Evolutionary conservation across 2,329 filamentous ascomycete genomes (phyloP), one percentile per base, ranked within the genome.

Genomic region (Penicillium sclerotiorum): DNA sequence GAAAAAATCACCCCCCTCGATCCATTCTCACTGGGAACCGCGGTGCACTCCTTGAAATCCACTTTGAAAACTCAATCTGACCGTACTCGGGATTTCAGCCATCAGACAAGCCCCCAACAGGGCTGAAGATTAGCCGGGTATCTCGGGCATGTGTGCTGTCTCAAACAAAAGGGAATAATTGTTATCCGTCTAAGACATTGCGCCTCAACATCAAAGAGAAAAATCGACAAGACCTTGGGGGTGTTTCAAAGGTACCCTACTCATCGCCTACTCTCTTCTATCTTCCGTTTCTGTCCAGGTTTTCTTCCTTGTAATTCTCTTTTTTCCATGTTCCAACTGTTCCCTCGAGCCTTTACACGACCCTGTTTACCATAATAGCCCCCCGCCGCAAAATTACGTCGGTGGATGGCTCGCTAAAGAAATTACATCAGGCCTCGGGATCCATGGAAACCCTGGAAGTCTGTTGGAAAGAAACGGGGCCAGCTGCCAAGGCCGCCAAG

Each of bases 101-200:
- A 45, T 45, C 28, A 32, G 17, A 35, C 42, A 12, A 25, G 23
- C 42, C 28, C 23, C 49, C 22, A 44, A 36, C 49, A 53, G 44
- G 45, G 45, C 43, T 49, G 47, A 49, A 54, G 49, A 49, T 49
- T 47, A 39, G 49, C 33, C 21, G 49, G 52, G 47, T 55, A 51
- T 51, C 41, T 48, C 47, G 52, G 52, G 49, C 40, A 45, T 42
- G 8, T 47, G 48, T 41, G 28, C 32, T 42, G 41, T 54, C 38
- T 48, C 36, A 35, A 45, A 32, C 20, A 17, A 20, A 30, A 8
- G 13, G 45, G 48, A 39, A 30, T 47, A 49, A 42, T 25, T 20
- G 42, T 56, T 45, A 49, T 18, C 47, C 38, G 45, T 40, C n/a
- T n/a, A n/a, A n/a, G n/a, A n/a, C n/a, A n/a, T n/a, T n/a, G n/a